Conservation (phyloP, 179 eudicot genomes). For the Vitellaria paradoxa region DNA sequence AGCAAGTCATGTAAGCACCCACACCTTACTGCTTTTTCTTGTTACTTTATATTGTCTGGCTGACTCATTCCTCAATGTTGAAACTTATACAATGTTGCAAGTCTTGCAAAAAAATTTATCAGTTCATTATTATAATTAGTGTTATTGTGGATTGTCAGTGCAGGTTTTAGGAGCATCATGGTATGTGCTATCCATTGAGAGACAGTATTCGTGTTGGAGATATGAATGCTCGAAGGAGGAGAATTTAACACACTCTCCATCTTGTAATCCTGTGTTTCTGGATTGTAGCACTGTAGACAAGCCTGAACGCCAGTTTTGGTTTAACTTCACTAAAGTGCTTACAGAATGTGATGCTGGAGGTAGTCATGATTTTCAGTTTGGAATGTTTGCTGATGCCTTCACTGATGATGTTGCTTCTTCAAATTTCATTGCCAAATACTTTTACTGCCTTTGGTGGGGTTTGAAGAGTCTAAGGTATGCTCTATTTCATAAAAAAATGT, state of each 20-base stretch:
- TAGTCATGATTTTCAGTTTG: conserved; percentile 40
- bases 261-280: conserved; percentile 31
- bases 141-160: conserved; percentile 18
- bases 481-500: not conserved
- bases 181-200: conserved; percentile 77
- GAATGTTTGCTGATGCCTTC: conserved; percentile 65
- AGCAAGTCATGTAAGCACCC: conserved; percentile 71
- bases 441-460: conserved; percentile 97
- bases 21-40: not conserved
- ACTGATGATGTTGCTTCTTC: conserved; percentile 55
- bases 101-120: not conserved
- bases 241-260: conserved; percentile 23
- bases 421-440: conserved; percentile 49
- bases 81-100: not conserved
- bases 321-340: conserved; percentile 34
- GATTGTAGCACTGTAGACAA: conserved; percentile 26
- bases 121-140: conserved; percentile 1
- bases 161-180: conserved; percentile 87
- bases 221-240: conserved; percentile 39
- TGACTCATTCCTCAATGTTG: not conserved
- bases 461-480: conserved; percentile 67
- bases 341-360: conserved; percentile 42
- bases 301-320: conserved; percentile 44
- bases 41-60: not conserved
- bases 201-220: conserved; percentile 81